Conservation (phyloP, 2,329 filamentous ascomycete genomes). For the Hirsutella thompsonii region DNA sequence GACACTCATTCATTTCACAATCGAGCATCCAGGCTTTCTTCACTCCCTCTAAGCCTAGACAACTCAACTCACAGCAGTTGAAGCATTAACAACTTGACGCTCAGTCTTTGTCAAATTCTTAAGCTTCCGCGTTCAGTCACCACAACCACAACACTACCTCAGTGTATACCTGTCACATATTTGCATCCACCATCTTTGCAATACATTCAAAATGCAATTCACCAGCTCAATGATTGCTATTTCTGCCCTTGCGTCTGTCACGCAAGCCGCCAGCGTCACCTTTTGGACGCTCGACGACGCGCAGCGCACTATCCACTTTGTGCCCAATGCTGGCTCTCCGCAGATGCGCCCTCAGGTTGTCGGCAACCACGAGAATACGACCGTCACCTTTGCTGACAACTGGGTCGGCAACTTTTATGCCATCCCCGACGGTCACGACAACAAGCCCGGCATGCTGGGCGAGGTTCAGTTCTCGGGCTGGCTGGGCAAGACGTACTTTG, state of each 20-base stretch:
- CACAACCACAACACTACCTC: too few species aligned
- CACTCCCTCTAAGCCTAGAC: too few species aligned
- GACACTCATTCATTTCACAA: slow-evolving; percentile 7
- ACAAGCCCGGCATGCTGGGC: slow-evolving; percentile 37
- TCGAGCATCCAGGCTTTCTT: neutral
- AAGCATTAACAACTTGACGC: too few species aligned
- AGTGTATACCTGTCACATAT: too few species aligned
- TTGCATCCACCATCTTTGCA: too few species aligned
- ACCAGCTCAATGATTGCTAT: slow-evolving; percentile 28
- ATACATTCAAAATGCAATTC: slow-evolving; percentile 39
- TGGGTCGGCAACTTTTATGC: slow-evolving; percentile 41
- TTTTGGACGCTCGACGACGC: slow-evolving; percentile 45
- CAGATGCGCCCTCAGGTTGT: slow-evolving; percentile 26
- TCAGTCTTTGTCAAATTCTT: too few species aligned
- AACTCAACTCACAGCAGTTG: too few species aligned
- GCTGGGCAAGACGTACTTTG: slow-evolving; percentile 38
- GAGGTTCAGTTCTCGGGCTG: slow-evolving; percentile 37
- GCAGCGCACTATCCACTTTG: slow-evolving; percentile 37
- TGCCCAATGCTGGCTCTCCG: slow-evolving; percentile 24
- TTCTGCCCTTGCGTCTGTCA: slow-evolving; percentile 27
- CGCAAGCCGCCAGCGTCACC: slow-evolving; percentile 36
- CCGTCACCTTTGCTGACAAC: slow-evolving; percentile 26
- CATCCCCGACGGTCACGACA: slow-evolving; percentile 27
- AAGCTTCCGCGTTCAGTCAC: too few species aligned
- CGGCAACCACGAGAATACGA: slow-evolving; percentile 21